These are phyloP conservation scores for Ceratobasidium papillatum DNA, from an alignment of 1,284 basidiomycete species.

Conservation along the genomic window DNA sequence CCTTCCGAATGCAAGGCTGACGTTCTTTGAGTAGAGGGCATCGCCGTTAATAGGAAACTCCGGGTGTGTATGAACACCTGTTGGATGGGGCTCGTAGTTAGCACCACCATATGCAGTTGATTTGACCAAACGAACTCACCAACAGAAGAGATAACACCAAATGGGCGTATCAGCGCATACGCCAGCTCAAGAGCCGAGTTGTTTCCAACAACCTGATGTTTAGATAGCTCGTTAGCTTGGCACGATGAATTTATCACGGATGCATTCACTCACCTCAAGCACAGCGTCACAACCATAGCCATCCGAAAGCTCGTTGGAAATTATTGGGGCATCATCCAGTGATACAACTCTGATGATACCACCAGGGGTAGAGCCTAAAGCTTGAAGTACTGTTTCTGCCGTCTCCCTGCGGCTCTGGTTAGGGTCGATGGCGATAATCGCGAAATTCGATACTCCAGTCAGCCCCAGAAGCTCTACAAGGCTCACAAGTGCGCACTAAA, in stretches of 20 bases:
- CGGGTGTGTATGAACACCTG: constrained; percentile 48
- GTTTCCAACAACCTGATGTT: constrained; percentile 79
- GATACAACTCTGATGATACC: constrained; percentile 54
- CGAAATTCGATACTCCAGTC: constrained; percentile 57
- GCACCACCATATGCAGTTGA: constrained; percentile 6
- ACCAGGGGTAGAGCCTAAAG: constrained; percentile 6
- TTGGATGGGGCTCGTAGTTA: neutral
- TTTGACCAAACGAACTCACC: constrained; percentile 62
- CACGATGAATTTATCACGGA: neutral
- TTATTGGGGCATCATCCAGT: constrained; percentile 61
- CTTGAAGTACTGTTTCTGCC: constrained; percentile 40
- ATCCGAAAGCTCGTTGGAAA: constrained; percentile 62
- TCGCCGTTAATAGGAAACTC: constrained; percentile 52
- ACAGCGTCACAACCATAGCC: constrained; percentile 69
- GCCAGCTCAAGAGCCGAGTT: constrained; percentile 74
- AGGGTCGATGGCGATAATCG: constrained; percentile 71
- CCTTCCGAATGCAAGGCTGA: constrained; percentile 82
- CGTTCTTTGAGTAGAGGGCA: constrained; percentile 82
- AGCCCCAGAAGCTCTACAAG: constrained; percentile 67
- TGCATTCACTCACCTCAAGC: constrained; percentile 62
- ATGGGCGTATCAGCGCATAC: constrained; percentile 79
- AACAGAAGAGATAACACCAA: constrained; percentile 81
- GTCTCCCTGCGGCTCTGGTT: constrained; percentile 57
- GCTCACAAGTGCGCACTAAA: constrained; percentile 66
- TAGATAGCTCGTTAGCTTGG: constrained; percentile 33